Base-by-base conservation (phyloP, 495 filamentous ascomycete species). In the Talaromyces thailandensis region DNA sequence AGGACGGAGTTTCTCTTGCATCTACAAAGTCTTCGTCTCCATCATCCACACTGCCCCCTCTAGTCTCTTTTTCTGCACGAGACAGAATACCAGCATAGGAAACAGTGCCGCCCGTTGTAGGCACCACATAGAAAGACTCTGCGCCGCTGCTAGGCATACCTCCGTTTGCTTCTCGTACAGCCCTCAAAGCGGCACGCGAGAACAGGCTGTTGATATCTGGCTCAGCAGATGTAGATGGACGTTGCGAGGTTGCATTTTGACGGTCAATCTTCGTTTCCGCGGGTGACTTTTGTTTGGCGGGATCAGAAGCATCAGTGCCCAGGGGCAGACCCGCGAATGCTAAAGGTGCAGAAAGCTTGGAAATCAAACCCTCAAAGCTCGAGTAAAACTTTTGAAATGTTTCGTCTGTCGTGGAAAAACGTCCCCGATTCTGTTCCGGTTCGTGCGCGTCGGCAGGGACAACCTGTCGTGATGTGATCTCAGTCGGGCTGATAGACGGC, bases 41-140 rank as follows among this genome's bases (percentile, higher is more conserved):
- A 6, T 84, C 78, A 4, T 86, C 83, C 3, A 81, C 64, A 51
- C 71, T 76, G 58, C 71, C 73, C 43, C 74, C 61, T 51, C 77
- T 74, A 65, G 81, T 75, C 76, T 86, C 87, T 59, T 86, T 88
- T 58, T 88, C 82, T 2, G 85, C 87, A 62, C 89, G 84, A 8
- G 83, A 84, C 1, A 96, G 76, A 28, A 98, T 95, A 51, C 85
- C 88, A 4, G 94, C 93, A 69, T 98, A 98, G 0, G 90, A 89
- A 48, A 90, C 84, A 0, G 92, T 96, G 62, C 91, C 90, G 28
- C 94, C 94, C 5, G 90, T 89, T 0, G 89, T 87, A 8, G 93
- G 94, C 0, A 98, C 94, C 1, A 98, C 90, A 69, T 97, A 97
- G 78, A 98, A 98, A 28, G 88, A 92, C 69, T 97, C 92, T 37